Percentiles rank a stretch among this genome's conserved stretches.
phyloP scores from a whole-genome alignment of 2,329 filamentous ascomycete genomes.

The Fusarium paranaense region DNA sequence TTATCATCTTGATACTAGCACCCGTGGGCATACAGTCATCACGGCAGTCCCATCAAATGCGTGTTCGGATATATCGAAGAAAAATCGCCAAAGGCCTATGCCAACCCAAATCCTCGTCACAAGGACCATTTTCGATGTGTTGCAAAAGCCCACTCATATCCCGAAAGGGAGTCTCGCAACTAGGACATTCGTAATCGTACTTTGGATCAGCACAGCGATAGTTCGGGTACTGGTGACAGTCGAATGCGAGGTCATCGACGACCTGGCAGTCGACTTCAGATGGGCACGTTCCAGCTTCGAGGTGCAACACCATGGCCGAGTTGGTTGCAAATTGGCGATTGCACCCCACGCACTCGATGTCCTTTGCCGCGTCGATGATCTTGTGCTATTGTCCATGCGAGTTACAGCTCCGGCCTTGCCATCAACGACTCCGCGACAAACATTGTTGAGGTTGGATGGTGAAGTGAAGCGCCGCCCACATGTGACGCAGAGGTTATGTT shows the following conservation, averaged over 20 bases:
- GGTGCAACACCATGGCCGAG: constrained; percentile 43
- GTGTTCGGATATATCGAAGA: not conserved
- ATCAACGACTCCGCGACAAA: constrained; percentile 5
- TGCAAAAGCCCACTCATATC: constrained; percentile 38
- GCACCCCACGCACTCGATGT: constrained; percentile 33
- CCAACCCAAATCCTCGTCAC: constrained; percentile 8
- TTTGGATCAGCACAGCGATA: constrained; percentile 30
- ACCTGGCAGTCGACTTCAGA: constrained; percentile 8
- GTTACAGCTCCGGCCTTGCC: not conserved
- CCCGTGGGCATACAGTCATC: too few species aligned
- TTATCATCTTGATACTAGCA: too few species aligned
- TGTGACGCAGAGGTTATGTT: constrained; percentile 28
- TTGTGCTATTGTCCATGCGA: constrained; percentile 29
- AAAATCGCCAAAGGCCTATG: not conserved
- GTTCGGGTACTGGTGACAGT: not conserved
- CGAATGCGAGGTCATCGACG: constrained; percentile 15
- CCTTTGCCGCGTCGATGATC: constrained; percentile 18
- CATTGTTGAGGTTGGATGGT: constrained; percentile 22
- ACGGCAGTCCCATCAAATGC: not conserved
- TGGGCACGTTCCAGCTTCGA: constrained; percentile 36
- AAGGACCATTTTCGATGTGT: constrained; percentile 40
- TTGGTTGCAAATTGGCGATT: constrained; percentile 17
- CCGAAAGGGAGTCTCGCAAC: constrained; percentile 18
- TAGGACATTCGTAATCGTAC: constrained; percentile 28
- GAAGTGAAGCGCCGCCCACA: constrained; percentile 18